phyloP scores from a whole-genome alignment of 352 stramenopile genomes.

The Phytopythium montanum region DNA sequence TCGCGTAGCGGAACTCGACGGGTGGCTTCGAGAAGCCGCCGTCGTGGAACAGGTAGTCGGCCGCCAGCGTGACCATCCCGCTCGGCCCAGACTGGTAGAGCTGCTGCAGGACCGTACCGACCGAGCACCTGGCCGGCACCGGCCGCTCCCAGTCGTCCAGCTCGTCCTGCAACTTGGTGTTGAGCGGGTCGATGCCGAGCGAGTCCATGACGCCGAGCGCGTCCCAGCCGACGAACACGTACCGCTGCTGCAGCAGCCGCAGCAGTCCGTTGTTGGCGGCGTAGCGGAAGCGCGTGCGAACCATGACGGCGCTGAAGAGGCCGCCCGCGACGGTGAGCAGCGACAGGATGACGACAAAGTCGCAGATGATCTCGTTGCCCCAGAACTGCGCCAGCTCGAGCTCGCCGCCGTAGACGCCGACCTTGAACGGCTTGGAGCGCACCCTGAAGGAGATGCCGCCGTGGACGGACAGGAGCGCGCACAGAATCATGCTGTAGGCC shows the following conservation, averaged over 20 bases:
- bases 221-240: conserved; percentile 53
- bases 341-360: conserved; percentile 14
- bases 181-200: conserved; percentile 41
- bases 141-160: conserved; percentile 3
- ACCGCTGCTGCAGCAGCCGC: conserved; percentile 40
- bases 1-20: conserved; percentile 29
- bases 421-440: background rate
- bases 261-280: conserved; percentile 48
- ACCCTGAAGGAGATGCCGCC: conserved; percentile 1
- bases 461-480: background rate
- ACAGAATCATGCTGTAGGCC: conserved; percentile 12
- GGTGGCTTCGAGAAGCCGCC: conserved; percentile 29
- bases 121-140: background rate
- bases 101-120: conserved; percentile 39
- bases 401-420: background rate
- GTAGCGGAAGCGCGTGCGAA: conserved; percentile 32
- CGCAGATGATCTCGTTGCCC: conserved; percentile 13
- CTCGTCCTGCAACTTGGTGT: conserved; percentile 19
- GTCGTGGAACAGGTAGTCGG: conserved; percentile 46
- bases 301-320: conserved; percentile 23
- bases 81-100: conserved; percentile 53
- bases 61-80: conserved; percentile 32
- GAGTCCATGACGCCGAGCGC: conserved; percentile 23
- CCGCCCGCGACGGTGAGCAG: conserved; percentile 25
- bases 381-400: conserved; percentile 6